Evolutionary conservation across 768 basidiomycete species (phyloP).

Genomic region (Amanita thiersii): DNA sequence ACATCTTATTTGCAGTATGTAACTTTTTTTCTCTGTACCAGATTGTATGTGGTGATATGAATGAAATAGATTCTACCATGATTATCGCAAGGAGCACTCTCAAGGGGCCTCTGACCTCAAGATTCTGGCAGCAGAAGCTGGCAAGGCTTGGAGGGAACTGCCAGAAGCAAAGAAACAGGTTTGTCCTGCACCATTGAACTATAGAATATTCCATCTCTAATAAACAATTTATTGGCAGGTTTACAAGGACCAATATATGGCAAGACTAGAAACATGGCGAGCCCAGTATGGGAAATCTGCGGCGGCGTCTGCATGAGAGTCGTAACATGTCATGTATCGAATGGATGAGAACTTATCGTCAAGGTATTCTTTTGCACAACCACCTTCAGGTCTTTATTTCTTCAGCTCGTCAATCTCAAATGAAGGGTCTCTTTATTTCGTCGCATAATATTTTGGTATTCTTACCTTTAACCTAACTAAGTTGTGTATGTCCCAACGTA

Average conservation of each 20-base stretch:
- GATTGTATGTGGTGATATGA: background rate
- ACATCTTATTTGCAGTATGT: conserved; percentile 11
- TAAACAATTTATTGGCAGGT: background rate
- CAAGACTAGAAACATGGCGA: background rate
- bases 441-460: too few relatives aligned
- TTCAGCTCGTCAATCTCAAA: too few relatives aligned
- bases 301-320: too few relatives aligned
- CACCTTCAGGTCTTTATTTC: too few relatives aligned
- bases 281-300: too few relatives aligned
- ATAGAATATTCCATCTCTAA: background rate
- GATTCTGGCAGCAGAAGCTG: background rate
- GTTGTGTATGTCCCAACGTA: too few relatives aligned
- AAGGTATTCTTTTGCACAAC: too few relatives aligned
- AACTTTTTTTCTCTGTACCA: background rate
- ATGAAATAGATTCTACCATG: background rate
- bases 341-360: too few relatives aligned
- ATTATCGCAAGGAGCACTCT: background rate
- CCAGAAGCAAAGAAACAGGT: conserved; percentile 5
- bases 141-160: conserved; percentile 4
- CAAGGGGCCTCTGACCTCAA: background rate
- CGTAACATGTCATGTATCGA: too few relatives aligned
- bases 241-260: background rate
- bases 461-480: too few relatives aligned
- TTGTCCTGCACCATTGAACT: background rate
- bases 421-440: too few relatives aligned